Percentiles rank a stretch among this genome's conserved stretches.
Conservation (phyloP, 192 early-diverging fungal genomes). For the Umbelopsis sp. region DNA sequence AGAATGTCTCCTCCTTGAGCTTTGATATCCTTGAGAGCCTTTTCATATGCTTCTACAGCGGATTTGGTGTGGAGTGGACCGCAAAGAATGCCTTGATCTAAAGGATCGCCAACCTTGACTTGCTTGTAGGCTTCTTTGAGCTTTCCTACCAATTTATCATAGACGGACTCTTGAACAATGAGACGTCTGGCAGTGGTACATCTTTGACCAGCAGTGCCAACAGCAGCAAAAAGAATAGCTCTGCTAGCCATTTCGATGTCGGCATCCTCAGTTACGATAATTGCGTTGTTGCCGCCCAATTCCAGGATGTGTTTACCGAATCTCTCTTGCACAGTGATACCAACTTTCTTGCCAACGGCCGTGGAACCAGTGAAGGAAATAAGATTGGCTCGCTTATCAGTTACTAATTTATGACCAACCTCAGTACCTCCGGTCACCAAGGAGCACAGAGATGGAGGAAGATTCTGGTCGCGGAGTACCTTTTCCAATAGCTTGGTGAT, state of each 20-base stretch:
- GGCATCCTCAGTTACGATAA: conserved; percentile 90
- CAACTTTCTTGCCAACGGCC: conserved; percentile 74
- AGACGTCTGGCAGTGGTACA: conserved; percentile 94
- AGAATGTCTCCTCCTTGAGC: conserved; percentile 86
- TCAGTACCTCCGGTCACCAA: conserved; percentile 85
- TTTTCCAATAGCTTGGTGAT: conserved; percentile 84
- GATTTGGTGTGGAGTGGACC: conserved; percentile 89
- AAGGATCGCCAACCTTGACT: conserved; percentile 87
- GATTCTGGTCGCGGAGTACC: conserved; percentile 77
- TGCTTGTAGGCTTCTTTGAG: conserved; percentile 85
- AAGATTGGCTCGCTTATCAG: conserved; percentile 72
- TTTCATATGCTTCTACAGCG: conserved; percentile 76
- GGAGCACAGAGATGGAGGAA: conserved; percentile 84
- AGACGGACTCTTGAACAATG: conserved; percentile 85
- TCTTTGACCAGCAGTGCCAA: conserved; percentile 94
- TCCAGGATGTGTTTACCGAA: conserved; percentile 90
- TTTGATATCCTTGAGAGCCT: conserved; percentile 79
- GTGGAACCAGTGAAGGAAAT: conserved; percentile 95
- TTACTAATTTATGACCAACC: conserved; percentile 76
- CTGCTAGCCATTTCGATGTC: conserved; percentile 88
- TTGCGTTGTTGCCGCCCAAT: conserved; percentile 95
- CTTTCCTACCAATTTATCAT: conserved; percentile 79
- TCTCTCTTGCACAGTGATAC: conserved; percentile 75
- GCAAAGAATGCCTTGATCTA: conserved; percentile 80
- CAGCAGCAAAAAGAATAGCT: conserved; percentile 89